Conservation (phyloP, 495 filamentous ascomycete species). For the Penicillium soppii region DNA sequence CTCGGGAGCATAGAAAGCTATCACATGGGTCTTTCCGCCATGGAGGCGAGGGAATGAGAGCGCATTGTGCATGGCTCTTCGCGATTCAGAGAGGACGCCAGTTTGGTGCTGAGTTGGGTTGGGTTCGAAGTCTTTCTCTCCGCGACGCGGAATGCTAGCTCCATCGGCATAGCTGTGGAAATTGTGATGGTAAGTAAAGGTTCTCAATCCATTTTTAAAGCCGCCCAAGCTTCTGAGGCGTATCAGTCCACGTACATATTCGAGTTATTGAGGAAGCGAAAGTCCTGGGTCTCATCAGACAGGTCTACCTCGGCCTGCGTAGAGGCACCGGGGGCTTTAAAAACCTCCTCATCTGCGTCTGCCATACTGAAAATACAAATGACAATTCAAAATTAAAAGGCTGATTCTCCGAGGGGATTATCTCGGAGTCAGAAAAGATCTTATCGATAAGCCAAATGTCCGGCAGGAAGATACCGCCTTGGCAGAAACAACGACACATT, state of each 20-base stretch:
- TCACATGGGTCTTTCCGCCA: slow-evolving; percentile 47
- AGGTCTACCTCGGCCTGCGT: slow-evolving; percentile 59
- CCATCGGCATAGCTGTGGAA: slow-evolving; percentile 24
- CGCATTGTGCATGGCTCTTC: slow-evolving; percentile 88
- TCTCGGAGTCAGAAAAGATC: background rate
- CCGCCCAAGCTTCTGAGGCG: too few species aligned
- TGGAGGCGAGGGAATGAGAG: slow-evolving; percentile 71
- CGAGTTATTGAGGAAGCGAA: slow-evolving; percentile 66
- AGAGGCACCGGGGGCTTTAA: slow-evolving; percentile 27
- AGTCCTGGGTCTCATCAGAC: slow-evolving; percentile 86
- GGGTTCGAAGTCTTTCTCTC: slow-evolving; percentile 95
- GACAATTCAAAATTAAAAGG: background rate
- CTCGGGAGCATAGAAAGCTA: slow-evolving; percentile 53
- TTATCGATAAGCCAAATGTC: slow-evolving; percentile 14
- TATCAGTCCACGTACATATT: slow-evolving; percentile 48
- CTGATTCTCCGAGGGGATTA: background rate
- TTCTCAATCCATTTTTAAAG: too few species aligned
- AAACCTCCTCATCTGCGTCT: slow-evolving; percentile 49
- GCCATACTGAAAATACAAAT: slow-evolving; percentile 35
- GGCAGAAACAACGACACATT: too few species aligned
- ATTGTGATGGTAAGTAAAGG: slow-evolving; percentile 21
- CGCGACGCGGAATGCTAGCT: slow-evolving; percentile 65
- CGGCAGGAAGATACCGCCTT: background rate
- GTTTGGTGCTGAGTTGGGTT: slow-evolving; percentile 83
- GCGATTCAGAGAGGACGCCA: slow-evolving; percentile 70